Percentiles rank a stretch among this genome's conserved stretches.
These are phyloP conservation scores for Hanseniaspora occidentalis DNA, from an alignment of 805 yeast genomes.

Conservation along the genomic window DNA sequence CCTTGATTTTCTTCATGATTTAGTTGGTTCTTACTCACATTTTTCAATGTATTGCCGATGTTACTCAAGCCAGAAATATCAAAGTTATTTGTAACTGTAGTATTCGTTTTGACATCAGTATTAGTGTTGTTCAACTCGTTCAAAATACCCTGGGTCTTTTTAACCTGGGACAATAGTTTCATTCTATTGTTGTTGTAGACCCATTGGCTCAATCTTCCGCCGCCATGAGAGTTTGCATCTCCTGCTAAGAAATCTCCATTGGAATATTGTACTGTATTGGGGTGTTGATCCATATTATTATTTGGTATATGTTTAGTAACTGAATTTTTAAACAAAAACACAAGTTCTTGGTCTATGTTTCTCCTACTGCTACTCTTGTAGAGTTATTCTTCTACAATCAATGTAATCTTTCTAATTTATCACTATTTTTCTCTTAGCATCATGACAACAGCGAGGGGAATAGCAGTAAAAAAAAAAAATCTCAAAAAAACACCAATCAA, in stretches of 20 bases:
- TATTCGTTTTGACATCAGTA: conserved; percentile 6
- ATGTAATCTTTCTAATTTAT: too few species aligned
- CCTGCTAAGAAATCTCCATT: background rate
- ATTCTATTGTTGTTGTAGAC: conserved; percentile 65
- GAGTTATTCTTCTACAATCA: too few species aligned
- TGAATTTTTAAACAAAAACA: too few species aligned
- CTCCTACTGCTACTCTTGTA: too few species aligned
- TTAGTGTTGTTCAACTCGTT: conserved; percentile 44
- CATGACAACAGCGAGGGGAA: too few species aligned
- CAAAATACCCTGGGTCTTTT: conserved; percentile 38
- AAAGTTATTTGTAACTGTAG: conserved; percentile 16
- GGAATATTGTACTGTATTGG: conserved; percentile 30
- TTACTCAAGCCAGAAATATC: too few species aligned
- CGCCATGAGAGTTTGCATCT: background rate
- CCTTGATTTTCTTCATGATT: conserved; percentile 19
- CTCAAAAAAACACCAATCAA: too few species aligned
- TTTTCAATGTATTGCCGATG: too few species aligned
- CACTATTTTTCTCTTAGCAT: too few species aligned
- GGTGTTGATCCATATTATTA: conserved; percentile 23
- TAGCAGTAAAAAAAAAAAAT: too few species aligned
- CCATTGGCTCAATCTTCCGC: conserved; percentile 44
- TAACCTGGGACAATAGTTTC: conserved; percentile 49
- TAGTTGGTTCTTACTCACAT: too few species aligned
- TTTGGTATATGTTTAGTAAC: conserved; percentile 7
- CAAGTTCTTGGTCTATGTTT: too few species aligned